Evolutionary conservation across 164 flowering plant genomes (phyloP).

Genomic region (Nelumbo lutea): DNA sequence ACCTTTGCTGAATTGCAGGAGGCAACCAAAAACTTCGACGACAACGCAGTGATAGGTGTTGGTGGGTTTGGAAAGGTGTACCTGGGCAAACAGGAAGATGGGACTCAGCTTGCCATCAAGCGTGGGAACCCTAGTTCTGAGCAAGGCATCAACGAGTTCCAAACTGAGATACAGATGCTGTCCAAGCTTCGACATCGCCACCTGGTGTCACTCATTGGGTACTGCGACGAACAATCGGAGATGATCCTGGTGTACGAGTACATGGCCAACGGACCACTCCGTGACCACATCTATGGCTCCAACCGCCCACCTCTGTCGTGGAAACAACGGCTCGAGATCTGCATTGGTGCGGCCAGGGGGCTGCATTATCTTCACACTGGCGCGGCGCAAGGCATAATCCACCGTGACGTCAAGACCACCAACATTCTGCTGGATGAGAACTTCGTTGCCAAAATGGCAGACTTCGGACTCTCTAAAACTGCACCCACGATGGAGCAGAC

Average conservation of each 20-base stretch:
- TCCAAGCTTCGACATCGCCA: slow-evolving; percentile 27
- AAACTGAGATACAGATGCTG: slow-evolving; percentile 19
- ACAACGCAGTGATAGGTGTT: background rate
- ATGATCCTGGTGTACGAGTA: too few relatives aligned
- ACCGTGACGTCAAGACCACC: slow-evolving; percentile 26
- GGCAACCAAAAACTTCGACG: background rate
- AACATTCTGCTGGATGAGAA: slow-evolving; percentile 26
- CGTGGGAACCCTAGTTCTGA: slow-evolving; percentile 6
- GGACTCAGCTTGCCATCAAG: slow-evolving; percentile 10
- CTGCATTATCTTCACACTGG: slow-evolving; percentile 29
- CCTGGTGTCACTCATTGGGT: slow-evolving; percentile 23
- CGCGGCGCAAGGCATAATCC: slow-evolving; percentile 19
- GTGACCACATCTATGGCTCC: slow-evolving; percentile 19
- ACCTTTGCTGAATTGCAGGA: too few relatives aligned
- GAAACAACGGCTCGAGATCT: slow-evolving; percentile 23
- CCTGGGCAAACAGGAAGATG: slow-evolving; percentile 5
- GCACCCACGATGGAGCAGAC: slow-evolving; percentile 10
- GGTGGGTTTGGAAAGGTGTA: slow-evolving; percentile 15
- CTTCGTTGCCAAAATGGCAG: slow-evolving; percentile 22
- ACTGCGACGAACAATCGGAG: background rate
- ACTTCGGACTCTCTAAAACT: slow-evolving; percentile 22
- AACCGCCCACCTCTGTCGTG: slow-evolving; percentile 17
- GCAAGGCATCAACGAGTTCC: slow-evolving; percentile 24
- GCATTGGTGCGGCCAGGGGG: slow-evolving; percentile 23
- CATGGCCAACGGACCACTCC: slow-evolving; percentile 15